Base-by-base conservation (phyloP, 2,329 filamentous ascomycete genomes). In the Dactylonectria macrodidyma region DNA sequence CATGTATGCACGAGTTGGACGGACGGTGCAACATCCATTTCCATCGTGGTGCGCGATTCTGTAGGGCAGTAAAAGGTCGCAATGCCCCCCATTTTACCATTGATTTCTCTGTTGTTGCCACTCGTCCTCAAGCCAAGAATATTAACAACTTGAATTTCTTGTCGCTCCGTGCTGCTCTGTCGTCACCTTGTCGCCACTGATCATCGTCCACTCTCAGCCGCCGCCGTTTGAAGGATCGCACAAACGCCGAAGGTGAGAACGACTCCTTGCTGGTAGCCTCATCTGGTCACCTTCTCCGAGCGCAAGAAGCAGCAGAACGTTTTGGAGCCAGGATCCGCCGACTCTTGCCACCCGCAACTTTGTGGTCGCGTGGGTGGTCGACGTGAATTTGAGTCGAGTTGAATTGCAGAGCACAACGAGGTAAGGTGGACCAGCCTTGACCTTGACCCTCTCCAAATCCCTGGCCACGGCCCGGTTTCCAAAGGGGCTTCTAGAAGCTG, bases 401-500 rank as follows among this genome's bases (percentile, higher is more conserved):
- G 71, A 71, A 73, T 71, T 74, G 67, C 62, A 66, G 54, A 61
- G 50, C 71, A 65, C 52, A 44, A 41, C 56, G n/a, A 58, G 50
- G 62, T 60, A 60, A 22, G 36, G 66, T 63, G 66, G 66, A 56
- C 55, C 67, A 54, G 59, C 38, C 55, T 59, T 58, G 19, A 16
- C 48, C 48, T 61, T 19, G 56, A 44, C 66, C 48, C 65, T 56
- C 65, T 56, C 65, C 66, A 59, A 52, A 48, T 58, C 73, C 69
- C 65, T 60, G 64, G 62, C 26, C 47, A 24, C 61, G 69, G 71
- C 60, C 62, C 50, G 59, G 66, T 69, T 77, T 77, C 75, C 70
- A 74, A 57, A 59, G 65, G 65, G 59, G 68, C 75, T 77, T 77
- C 75, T 75, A 77, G 75, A 77, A 77, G 67, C 62, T 59, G 65